Base-by-base conservation (phyloP, 441 rosid genomes). In the Populus hybrid region DNA sequence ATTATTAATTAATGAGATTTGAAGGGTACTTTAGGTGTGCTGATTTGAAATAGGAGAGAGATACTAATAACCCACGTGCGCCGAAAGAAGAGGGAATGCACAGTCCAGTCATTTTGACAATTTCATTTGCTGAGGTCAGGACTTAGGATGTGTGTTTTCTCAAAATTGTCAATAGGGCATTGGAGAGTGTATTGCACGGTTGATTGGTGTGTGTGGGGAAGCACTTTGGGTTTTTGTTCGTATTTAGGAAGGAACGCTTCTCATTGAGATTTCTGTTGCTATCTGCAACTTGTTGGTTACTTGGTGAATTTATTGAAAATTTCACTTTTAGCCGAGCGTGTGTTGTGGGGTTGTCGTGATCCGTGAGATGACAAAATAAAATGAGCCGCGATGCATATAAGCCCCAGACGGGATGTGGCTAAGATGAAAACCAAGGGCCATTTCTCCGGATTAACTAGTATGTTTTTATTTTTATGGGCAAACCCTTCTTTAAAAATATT, bases 1-100 rank as follows among this genome's bases (percentile, higher is more conserved):
- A 26, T 26, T 26, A 26, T 35, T 66, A 24, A 54, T 12, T 64
- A 16, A 6, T 1, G n/a, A 38, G 10, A 2, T 18, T 36, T 0
- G 4, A 71, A 35, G 86, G 81, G 67, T 66, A 79, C 46, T 35
- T 24, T 16, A 23, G 78, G 70, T 38, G 70, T 40, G 32, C n/a
- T 8, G 32, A 35, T 20, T 69, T 54, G 1, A 54, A 54, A 54
- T 54, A 18, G 72, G 12, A 6, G 71, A 28, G 72, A 1, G 40
- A 8, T 4, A 6, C 61, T 18, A 18, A 24, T 63, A 23, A 9
- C 18, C 73, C 77, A 84, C 81, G 81, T 79, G 83, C 84, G 66
- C 30, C 67, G 34, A 46, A 71, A 67, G 74, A 36, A 70, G 73
- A 32, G 69, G 34, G 67, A 3, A n/a, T 32, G 8, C 77, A 30